Percentiles rank a stretch among this genome's conserved stretches.
These are phyloP conservation scores for Kickxella alabastrina DNA, from an alignment of 192 early-diverging fungal genomes.

Conservation along the genomic window DNA sequence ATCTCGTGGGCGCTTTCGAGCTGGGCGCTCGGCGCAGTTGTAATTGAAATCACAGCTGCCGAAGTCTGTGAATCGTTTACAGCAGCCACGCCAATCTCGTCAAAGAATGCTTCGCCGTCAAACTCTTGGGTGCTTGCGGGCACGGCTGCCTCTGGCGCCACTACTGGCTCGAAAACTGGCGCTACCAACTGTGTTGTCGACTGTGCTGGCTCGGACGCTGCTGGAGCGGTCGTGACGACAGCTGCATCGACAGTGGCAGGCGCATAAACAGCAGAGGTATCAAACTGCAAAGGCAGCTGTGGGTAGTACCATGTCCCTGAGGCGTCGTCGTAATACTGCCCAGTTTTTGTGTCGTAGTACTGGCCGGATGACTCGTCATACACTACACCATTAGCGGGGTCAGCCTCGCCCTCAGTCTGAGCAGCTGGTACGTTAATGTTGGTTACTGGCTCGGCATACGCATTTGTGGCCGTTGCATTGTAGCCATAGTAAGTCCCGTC, in stretches of 20 bases:
- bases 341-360: constrained; percentile 45
- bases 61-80: neutral
- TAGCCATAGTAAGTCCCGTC: neutral
- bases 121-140: neutral
- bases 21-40: no score
- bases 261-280: no score
- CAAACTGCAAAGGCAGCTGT: constrained; percentile 6
- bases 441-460: no score
- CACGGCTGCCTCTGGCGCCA: neutral
- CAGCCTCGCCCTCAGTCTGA: neutral
- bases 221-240: no score
- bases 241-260: no score
- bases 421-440: neutral
- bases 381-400: constrained; percentile 13
- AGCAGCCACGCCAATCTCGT: constrained; percentile 14
- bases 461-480: no score
- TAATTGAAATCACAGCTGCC: neutral
- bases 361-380: constrained; percentile 33
- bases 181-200: no score
- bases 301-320: constrained; percentile 45
- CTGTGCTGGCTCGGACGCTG: no score
- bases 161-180: neutral
- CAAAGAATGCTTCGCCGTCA: constrained; percentile 47
- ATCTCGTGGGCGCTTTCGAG: no score
- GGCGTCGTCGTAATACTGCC: constrained; percentile 44